Conservation (phyloP, 768 basidiomycete genomes). For the Pleurotus eryngii region DNA sequence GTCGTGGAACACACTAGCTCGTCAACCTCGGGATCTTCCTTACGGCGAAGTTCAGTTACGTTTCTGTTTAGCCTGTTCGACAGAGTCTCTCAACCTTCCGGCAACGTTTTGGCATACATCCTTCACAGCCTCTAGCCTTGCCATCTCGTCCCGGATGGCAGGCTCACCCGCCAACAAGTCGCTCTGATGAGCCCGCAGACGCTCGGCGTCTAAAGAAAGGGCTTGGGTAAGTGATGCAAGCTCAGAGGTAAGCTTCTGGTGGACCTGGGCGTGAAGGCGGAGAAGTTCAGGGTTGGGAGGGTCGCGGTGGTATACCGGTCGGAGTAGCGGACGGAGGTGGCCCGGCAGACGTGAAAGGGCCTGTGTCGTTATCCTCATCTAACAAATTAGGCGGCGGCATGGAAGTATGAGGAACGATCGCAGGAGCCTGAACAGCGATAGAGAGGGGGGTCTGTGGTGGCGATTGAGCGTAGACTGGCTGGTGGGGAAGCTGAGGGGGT, state of each 20-base stretch:
- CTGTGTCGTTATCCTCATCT: constrained; percentile 53
- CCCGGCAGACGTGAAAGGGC: constrained; percentile 11
- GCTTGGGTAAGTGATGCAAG: constrained; percentile 67
- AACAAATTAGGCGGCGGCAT: constrained; percentile 54
- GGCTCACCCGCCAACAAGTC: constrained; percentile 90
- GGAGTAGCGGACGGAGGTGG: constrained; percentile 11
- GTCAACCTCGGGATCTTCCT: constrained; percentile 92
- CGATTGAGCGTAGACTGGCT: constrained; percentile 6
- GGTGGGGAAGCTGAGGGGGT: constrained; percentile 15
- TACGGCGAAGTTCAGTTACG: constrained; percentile 71
- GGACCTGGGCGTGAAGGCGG: constrained; percentile 71
- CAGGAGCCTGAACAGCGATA: constrained; percentile 1
- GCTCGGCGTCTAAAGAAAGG: constrained; percentile 63
- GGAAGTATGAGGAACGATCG: constrained; percentile 15
- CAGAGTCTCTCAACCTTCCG: constrained; percentile 56
- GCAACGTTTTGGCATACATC: constrained; percentile 86
- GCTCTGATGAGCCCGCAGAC: constrained; percentile 73
- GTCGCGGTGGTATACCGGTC: constrained; percentile 59
- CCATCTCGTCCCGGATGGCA: constrained; percentile 96
- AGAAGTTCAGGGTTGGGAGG: constrained; percentile 90
- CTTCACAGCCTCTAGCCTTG: constrained; percentile 85
- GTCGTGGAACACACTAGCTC: constrained; percentile 94
- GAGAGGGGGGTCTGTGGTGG: constrained; percentile 9
- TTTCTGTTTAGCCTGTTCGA: constrained; percentile 72
- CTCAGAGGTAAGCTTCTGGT: constrained; percentile 70